phyloP scores from a whole-genome alignment of 1,284 basidiomycete species.

The Ustilago tritici region DNA sequence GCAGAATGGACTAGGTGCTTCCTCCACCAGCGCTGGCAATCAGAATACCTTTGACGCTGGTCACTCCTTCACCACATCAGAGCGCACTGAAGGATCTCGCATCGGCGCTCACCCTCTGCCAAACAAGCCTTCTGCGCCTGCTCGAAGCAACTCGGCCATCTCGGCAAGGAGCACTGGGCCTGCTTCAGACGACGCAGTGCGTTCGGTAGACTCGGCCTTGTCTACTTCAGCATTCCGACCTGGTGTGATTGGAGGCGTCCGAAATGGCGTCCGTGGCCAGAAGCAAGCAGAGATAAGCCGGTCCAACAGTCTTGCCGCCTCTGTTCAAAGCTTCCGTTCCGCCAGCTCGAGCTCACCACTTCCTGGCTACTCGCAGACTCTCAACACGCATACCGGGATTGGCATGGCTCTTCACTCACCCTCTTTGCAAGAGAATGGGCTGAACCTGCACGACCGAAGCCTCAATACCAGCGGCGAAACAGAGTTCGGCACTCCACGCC shows the following conservation, averaged over 20 bases:
- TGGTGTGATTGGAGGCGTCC: slow-evolving; percentile 31
- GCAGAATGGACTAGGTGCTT: slow-evolving; percentile 11
- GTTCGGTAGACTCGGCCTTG: slow-evolving; percentile 37
- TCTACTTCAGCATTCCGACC: slow-evolving; percentile 15
- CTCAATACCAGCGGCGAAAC: slow-evolving; percentile 27
- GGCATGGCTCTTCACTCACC: slow-evolving; percentile 26
- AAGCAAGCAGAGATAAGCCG: slow-evolving; percentile 26
- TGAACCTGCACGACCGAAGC: slow-evolving; percentile 16
- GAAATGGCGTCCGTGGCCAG: slow-evolving; percentile 8
- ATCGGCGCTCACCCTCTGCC: slow-evolving; percentile 42
- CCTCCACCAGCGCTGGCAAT: background rate
- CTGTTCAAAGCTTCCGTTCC: slow-evolving; percentile 38
- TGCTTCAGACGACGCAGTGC: slow-evolving; percentile 22
- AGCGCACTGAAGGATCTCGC: slow-evolving; percentile 23
- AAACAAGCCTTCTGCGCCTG: slow-evolving; percentile 33
- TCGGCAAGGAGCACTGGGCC: slow-evolving; percentile 21
- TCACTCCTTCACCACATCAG: slow-evolving; percentile 6
- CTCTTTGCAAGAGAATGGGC: slow-evolving; percentile 17
- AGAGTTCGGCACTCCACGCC: slow-evolving; percentile 44
- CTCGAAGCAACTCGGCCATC: slow-evolving; percentile 35
- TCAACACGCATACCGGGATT: slow-evolving; percentile 7
- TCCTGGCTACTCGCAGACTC: slow-evolving; percentile 8
- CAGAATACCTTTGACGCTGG: slow-evolving; percentile 10
- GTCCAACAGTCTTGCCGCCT: slow-evolving; percentile 51
- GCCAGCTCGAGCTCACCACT: slow-evolving; percentile 43